These are phyloP conservation scores for Amanita pallidorosea DNA, from an alignment of 768 basidiomycete species.

Conservation along the genomic window DNA sequence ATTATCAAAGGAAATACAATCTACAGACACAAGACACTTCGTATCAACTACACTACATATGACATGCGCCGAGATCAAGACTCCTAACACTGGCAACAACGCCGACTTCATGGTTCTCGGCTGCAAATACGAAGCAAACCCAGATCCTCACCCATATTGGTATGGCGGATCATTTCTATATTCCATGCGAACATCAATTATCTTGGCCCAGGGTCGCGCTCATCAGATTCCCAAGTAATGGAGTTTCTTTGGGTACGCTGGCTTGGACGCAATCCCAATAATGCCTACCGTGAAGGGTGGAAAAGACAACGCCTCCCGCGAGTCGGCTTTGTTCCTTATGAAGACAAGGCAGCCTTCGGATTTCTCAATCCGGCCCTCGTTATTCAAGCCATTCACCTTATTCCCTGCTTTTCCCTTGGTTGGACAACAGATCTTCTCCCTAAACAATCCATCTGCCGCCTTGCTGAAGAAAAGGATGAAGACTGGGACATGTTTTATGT, in stretches of 20 bases:
- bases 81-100: constrained; percentile 25
- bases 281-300: constrained; percentile 9
- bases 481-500: not conserved
- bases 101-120: constrained; percentile 23
- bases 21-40: constrained; percentile 1
- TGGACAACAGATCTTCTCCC: not conserved
- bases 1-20: not conserved
- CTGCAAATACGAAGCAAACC: constrained; percentile 9
- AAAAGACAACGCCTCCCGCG: constrained; percentile 7
- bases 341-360: not conserved
- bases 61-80: constrained; percentile 20
- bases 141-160: constrained; percentile 17
- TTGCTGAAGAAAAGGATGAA: not conserved
- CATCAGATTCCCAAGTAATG: not conserved
- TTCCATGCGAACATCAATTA: constrained; percentile 18
- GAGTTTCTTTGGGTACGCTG: not conserved
- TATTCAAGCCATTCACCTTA: not conserved
- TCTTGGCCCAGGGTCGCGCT: not conserved
- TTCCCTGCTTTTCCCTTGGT: not conserved
- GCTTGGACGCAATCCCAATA: constrained; percentile 8
- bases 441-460: not conserved
- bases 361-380: not conserved
- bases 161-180: constrained; percentile 21
- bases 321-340: constrained; percentile 11
- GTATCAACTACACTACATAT: constrained; percentile 27